Conservation (phyloP, 331 rosid species). For the Pyrus hybrid region DNA sequence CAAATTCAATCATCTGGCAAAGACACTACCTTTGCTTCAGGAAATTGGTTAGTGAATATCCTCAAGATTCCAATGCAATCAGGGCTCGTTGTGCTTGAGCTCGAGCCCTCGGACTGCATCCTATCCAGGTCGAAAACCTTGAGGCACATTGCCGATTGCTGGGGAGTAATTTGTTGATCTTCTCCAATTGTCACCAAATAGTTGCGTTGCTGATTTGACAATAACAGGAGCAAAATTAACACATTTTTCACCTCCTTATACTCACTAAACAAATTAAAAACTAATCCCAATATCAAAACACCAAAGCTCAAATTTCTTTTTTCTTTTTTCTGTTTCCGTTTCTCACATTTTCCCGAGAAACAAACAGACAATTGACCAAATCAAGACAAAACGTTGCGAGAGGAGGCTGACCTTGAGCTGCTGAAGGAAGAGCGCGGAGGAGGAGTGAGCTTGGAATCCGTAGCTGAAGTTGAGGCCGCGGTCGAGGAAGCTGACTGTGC, state of each 20-base stretch:
- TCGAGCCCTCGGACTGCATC: constrained; percentile 80
- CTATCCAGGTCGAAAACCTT: constrained; percentile 94
- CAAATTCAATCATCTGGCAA: neutral
- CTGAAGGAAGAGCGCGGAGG: constrained; percentile 73
- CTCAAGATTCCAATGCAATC: constrained; percentile 96
- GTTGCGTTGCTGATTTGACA: constrained; percentile 71
- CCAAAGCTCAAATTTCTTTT: neutral
- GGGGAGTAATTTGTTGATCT: constrained; percentile 74
- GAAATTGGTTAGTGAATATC: constrained; percentile 88
- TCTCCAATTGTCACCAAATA: constrained; percentile 75
- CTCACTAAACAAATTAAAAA: neutral
- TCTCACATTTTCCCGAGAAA: neutral
- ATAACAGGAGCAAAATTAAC: constrained; percentile 1
- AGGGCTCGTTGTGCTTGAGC: constrained; percentile 64
- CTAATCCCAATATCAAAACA: neutral
- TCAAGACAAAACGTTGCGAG: neutral
- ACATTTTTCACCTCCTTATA: neutral
- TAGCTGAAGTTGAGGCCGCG: constrained; percentile 81
- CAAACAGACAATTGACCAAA: neutral
- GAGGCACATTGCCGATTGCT: constrained; percentile 66
- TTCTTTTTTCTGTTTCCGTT: neutral
- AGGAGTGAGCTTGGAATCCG: constrained; percentile 76
- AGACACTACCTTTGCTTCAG: constrained; percentile 65
- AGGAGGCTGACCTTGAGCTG: constrained; percentile 70
- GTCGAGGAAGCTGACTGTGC: constrained; percentile 71